Conservation (phyloP, 352 stramenopile species). For the Phytopythium helicoides region DNA sequence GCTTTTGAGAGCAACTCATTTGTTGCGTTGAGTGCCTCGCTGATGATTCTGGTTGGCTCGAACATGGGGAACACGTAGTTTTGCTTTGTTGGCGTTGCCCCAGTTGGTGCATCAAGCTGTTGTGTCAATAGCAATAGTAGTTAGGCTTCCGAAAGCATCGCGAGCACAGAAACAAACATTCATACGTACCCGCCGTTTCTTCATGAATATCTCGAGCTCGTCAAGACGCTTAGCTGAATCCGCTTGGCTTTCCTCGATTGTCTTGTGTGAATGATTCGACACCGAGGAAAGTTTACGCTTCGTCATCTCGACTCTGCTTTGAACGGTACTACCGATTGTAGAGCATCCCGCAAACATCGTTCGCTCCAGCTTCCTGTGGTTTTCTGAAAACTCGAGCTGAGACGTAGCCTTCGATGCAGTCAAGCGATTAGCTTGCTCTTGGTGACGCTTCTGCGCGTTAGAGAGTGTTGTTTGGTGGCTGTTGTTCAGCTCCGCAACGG, state of each 20-base stretch:
- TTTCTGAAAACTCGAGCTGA: slow-evolving; percentile 22
- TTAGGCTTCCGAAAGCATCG: neutral
- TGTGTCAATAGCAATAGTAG: neutral
- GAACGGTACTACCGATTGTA: slow-evolving; percentile 25
- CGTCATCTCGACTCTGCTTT: slow-evolving; percentile 22
- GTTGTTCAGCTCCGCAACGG: slow-evolving; percentile 6
- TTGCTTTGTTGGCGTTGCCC: slow-evolving; percentile 44
- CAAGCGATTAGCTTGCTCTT: slow-evolving; percentile 7
- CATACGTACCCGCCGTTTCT: slow-evolving; percentile 44
- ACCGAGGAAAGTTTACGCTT: slow-evolving; percentile 27
- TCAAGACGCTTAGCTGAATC: slow-evolving; percentile 30
- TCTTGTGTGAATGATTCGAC: slow-evolving; percentile 17
- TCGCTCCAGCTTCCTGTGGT: slow-evolving; percentile 25
- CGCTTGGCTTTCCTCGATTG: slow-evolving; percentile 23
- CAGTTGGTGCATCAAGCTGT: slow-evolving; percentile 36
- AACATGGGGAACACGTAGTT: slow-evolving; percentile 37
- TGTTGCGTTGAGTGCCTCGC: slow-evolving; percentile 1
- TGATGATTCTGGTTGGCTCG: slow-evolving; percentile 29
- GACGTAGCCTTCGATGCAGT: slow-evolving; percentile 19
- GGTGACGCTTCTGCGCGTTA: slow-evolving; percentile 25
- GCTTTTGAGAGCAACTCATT: slow-evolving; percentile 5
- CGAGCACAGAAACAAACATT: neutral
- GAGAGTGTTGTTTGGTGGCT: slow-evolving; percentile 13
- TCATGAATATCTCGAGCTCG: slow-evolving; percentile 40
- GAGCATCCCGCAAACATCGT: slow-evolving; percentile 20